A percentile compares a stretch with the other conserved stretches of the same genome.
Evolutionary conservation across 169 alveolate species (phyloP).

Genomic region (Cryptosporidium ryanae): DNA sequence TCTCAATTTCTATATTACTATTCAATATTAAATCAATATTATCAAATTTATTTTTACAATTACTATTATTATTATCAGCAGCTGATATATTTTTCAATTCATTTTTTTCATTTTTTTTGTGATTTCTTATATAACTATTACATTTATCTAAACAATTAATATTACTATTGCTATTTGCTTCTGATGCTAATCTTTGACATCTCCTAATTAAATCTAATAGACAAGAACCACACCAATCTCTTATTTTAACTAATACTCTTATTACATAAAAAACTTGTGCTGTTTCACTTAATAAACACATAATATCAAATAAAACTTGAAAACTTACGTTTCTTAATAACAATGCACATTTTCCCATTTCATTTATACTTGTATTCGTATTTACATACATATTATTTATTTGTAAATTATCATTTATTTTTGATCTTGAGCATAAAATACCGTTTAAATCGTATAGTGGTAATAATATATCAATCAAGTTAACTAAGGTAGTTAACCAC

Average conservation of each 20-base stretch:
- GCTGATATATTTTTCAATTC: background rate
- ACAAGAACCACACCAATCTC: constrained; percentile 76
- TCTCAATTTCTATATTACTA: background rate
- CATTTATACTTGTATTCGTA: background rate
- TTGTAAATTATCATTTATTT: background rate
- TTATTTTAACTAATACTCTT: constrained; percentile 54
- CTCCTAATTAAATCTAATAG: constrained; percentile 63
- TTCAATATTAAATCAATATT: background rate
- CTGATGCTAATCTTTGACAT: constrained; percentile 58
- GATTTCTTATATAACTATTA: background rate
- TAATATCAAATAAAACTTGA: constrained; percentile 57
- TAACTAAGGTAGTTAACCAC: constrained; percentile 29
- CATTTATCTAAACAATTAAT: background rate
- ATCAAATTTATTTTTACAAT: background rate
- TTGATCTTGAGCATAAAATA: constrained; percentile 35
- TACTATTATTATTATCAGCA: background rate
- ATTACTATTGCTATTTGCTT: background rate
- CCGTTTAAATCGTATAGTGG: constrained; percentile 70
- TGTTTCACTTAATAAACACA: constrained; percentile 73
- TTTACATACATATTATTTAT: background rate
- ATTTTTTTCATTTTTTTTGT: background rate
- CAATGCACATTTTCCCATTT: constrained; percentile 43
- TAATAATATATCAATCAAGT: constrained; percentile 33
- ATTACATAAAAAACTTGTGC: constrained; percentile 70
- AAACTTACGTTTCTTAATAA: constrained; percentile 40